phyloP scores from a whole-genome alignment of 176 grass and related monocot species.

The Rhynchospora breviuscula region DNA sequence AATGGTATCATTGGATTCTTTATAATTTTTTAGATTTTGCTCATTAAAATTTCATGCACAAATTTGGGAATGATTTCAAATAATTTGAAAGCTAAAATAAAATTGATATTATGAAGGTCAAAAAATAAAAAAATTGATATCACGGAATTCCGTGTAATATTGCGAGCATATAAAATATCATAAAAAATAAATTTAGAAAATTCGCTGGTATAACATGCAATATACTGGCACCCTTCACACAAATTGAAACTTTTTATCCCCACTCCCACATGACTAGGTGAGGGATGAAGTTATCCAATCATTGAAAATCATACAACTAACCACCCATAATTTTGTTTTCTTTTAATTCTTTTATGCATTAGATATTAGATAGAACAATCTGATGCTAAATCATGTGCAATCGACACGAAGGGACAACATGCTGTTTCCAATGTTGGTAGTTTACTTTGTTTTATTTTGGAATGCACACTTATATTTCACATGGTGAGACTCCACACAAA shows the following conservation, averaged over 20 bases:
- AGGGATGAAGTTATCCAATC: slow-evolving; percentile 12
- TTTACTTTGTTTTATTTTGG: slow-evolving; percentile 33
- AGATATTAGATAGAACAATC: slow-evolving; percentile 12
- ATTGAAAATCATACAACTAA: neutral
- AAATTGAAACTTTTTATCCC: neutral
- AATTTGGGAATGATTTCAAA: too few relatives aligned
- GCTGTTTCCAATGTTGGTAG: slow-evolving; percentile 34
- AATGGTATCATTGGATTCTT: too few relatives aligned
- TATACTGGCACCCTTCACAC: neutral
- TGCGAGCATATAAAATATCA: too few relatives aligned
- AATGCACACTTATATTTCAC: slow-evolving; percentile 31
- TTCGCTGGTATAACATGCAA: neutral
- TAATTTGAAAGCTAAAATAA: too few relatives aligned
- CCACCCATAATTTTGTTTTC: neutral
- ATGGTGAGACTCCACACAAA: slow-evolving; percentile 35
- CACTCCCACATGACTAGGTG: neutral
- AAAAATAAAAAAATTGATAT: too few relatives aligned
- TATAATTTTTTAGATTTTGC: too few relatives aligned
- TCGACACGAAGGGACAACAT: slow-evolving; percentile 42
- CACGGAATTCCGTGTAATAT: too few relatives aligned
- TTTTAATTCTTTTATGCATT: neutral
- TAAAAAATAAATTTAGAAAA: neutral
- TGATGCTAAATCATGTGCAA: slow-evolving; percentile 32
- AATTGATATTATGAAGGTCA: too few relatives aligned
- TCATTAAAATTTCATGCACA: too few relatives aligned